Percentiles rank a stretch among this genome's conserved stretches.
Evolutionary conservation across 192 early-diverging fungal species (phyloP).

Genomic region (Coemansia sp.): DNA sequence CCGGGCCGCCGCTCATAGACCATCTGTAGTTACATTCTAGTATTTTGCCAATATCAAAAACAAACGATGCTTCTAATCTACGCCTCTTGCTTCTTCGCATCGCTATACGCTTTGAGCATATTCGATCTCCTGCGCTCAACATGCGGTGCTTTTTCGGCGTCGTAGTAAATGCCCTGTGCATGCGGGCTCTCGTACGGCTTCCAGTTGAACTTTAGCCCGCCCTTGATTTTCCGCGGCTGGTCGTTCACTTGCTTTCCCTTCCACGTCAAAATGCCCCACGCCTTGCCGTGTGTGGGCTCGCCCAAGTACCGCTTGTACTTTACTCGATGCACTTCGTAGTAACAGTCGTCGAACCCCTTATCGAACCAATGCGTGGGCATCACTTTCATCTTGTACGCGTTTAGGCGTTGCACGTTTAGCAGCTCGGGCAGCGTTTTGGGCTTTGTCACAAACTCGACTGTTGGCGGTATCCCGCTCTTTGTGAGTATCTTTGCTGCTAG

Average conservation of each 20-base stretch:
- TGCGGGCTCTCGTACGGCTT: conserved; percentile 31
- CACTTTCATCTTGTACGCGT: conserved; percentile 30
- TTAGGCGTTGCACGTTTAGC: conserved; percentile 35
- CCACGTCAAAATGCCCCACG: conserved; percentile 44
- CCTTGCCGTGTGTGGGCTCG: conserved; percentile 45
- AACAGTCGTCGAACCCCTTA: conserved; percentile 42
- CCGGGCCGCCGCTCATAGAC: not conserved
- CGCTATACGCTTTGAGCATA: not conserved
- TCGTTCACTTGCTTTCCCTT: conserved; percentile 22
- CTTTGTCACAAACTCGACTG: conserved; percentile 18
- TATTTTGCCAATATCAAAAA: not conserved
- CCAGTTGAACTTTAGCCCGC: conserved; percentile 49
- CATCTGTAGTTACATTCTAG: not conserved
- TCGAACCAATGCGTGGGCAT: conserved; percentile 42
- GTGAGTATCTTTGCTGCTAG: conserved; percentile 27
- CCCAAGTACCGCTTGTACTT: conserved; percentile 38
- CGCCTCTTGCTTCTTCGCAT: not conserved
- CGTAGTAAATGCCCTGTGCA: conserved; percentile 27
- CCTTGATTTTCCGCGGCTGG: conserved; percentile 32
- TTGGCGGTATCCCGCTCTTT: conserved; percentile 23
- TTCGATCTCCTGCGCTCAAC: conserved; percentile 29
- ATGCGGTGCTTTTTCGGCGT: conserved; percentile 5
- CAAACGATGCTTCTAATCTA: not conserved
- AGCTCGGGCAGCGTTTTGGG: conserved; percentile 49
- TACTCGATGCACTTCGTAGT: conserved; percentile 31